Evolutionary conservation across 2,329 filamentous ascomycete species (phyloP).

Genomic region (Colletotrichum salicis): DNA sequence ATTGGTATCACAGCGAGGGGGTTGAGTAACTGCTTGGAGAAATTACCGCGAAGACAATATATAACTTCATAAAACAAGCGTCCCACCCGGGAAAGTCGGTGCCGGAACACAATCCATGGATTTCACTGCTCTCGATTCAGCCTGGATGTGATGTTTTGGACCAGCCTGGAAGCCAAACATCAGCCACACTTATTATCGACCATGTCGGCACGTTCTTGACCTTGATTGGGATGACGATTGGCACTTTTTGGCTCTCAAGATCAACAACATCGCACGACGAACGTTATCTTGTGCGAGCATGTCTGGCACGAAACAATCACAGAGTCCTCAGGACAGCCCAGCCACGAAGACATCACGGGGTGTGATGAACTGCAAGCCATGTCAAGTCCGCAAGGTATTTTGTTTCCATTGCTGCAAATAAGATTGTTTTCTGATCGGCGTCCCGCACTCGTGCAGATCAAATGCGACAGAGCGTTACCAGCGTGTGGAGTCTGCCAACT

Average conservation of each 20-base stretch:
- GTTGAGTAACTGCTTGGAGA: slow-evolving; percentile 20
- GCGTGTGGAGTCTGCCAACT: slow-evolving; percentile 31
- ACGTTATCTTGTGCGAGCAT: slow-evolving; percentile 9
- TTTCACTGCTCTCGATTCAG: neutral
- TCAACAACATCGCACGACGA: neutral
- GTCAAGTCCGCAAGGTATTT: slow-evolving; percentile 26
- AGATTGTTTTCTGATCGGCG: slow-evolving; percentile 30
- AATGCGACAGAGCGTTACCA: slow-evolving; percentile 32
- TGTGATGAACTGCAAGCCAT: slow-evolving; percentile 32
- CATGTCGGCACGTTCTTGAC: slow-evolving; percentile 6
- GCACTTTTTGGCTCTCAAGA: neutral
- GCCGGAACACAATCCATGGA: slow-evolving; percentile 23
- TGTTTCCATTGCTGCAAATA: neutral
- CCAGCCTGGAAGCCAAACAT: neutral
- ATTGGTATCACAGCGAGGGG: slow-evolving; percentile 29
- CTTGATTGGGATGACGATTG: neutral
- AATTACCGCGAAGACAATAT: neutral
- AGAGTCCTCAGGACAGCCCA: slow-evolving; percentile 26
- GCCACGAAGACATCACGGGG: slow-evolving; percentile 6
- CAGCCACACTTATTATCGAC: slow-evolving; percentile 26
- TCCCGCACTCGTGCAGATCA: slow-evolving; percentile 22
- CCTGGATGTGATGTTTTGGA: slow-evolving; percentile 9
- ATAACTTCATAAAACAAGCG: slow-evolving; percentile 15
- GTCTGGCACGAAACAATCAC: slow-evolving; percentile 17
- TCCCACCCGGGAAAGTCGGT: slow-evolving; percentile 25